Evolutionary conservation across 768 basidiomycete genomes (phyloP).

Genomic region (Sarcodon aspratus): DNA sequence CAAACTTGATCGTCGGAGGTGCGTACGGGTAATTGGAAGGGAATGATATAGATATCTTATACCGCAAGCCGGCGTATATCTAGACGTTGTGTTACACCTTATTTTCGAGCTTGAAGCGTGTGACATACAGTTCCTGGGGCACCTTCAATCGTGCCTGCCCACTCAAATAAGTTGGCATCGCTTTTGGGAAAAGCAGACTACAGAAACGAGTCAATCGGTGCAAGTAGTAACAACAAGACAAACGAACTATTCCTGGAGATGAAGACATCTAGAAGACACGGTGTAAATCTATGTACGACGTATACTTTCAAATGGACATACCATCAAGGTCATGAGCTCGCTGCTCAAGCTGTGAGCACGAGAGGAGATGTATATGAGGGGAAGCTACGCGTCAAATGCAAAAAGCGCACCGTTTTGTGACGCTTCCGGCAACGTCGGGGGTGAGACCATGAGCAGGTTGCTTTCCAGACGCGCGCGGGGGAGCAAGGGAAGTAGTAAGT

Average conservation of each 20-base stretch:
- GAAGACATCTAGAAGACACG: constrained; percentile 57
- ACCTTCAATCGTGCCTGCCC: constrained; percentile 84
- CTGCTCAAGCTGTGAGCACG: constrained; percentile 49
- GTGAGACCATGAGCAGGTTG: constrained; percentile 38
- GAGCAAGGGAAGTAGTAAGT: constrained; percentile 50
- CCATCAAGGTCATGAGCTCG: constrained; percentile 87
- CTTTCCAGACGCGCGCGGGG: constrained; percentile 48
- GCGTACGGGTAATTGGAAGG: constrained; percentile 85
- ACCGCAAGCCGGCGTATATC: constrained; percentile 73
- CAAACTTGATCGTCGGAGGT: constrained; percentile 77
- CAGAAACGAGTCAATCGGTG: background rate
- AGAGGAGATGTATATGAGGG: background rate
- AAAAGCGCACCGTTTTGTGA: constrained; percentile 61
- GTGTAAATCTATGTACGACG: background rate
- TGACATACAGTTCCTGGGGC: constrained; percentile 57
- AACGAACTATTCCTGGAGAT: constrained; percentile 75
- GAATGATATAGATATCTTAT: constrained; percentile 78
- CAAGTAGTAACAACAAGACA: background rate
- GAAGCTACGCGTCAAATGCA: constrained; percentile 3
- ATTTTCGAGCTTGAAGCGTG: constrained; percentile 2
- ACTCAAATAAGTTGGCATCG: constrained; percentile 81
- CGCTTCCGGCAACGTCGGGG: constrained; percentile 58
- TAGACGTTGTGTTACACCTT: constrained; percentile 13
- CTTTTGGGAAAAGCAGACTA: constrained; percentile 87
- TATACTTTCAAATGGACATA: constrained; percentile 20